A percentile compares a stretch with the other conserved stretches of the same genome.
phyloP scores from a whole-genome alignment of 257 asterid species.

The Solanum ossicruentum region DNA sequence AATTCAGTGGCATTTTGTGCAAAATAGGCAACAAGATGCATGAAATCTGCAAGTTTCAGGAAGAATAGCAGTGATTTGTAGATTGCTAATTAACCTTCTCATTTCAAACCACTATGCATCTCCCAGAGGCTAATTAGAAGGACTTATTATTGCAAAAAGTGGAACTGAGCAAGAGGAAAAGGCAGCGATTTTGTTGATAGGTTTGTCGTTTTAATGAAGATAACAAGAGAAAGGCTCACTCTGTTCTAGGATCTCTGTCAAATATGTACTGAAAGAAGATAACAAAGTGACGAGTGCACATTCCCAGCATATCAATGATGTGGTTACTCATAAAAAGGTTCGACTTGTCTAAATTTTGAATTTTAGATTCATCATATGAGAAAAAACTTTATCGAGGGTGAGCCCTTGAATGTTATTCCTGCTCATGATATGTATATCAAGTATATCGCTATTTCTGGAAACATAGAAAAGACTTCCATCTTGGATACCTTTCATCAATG shows the following conservation, averaged over 20 bases:
- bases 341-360: background rate
- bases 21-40: too few relatives aligned
- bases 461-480: background rate
- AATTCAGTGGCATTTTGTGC: too few relatives aligned
- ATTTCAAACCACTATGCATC: background rate
- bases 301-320: background rate
- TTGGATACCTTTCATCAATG: background rate
- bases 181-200: background rate
- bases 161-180: background rate
- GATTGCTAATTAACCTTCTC: too few relatives aligned
- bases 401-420: background rate
- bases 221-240: background rate
- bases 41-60: slow-evolving; percentile 54
- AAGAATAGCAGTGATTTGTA: slow-evolving; percentile 8
- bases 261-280: background rate
- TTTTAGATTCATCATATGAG: background rate
- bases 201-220: background rate
- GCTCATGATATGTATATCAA: too few relatives aligned
- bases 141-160: background rate
- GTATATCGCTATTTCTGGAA: background rate
- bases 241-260: background rate
- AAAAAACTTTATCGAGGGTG: background rate
- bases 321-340: background rate
- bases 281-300: background rate
- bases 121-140: background rate